Base-by-base conservation (phyloP, 805 yeast genomes). In the Yarrowia sp. region DNA sequence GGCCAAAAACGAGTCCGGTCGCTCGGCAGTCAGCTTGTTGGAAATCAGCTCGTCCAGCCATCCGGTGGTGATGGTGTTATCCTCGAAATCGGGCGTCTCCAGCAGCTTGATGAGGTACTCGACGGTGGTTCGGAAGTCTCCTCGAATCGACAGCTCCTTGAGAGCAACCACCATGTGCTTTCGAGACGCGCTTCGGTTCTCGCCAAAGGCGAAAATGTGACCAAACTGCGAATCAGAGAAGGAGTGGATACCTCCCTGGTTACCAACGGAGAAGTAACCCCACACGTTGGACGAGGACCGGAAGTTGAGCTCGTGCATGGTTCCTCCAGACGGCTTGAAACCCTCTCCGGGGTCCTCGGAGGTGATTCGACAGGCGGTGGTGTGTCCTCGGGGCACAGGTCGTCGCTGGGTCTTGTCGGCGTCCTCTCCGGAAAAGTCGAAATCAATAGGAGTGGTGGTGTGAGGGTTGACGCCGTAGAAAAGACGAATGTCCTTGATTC, bases 281-380 rank as follows among this genome's bases (percentile, higher is more conserved):
- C 99, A 95, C 58, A 96, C 99, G 72, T 95, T 93, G 9, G 98
- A 92, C 39, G 96, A 88, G 3, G 99, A 96, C 76, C 98, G 84
- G 83, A 95, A 93, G 76, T 95, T 96, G 76, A 95, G 85, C 77
- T 95, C 99, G 71, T 92, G 97, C 79, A 95, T 83, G 64, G 92
- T 86, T 80, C 99, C 99, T 74, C 97, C 96, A 44, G 97, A 90
- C 64, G 99, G 99, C 78, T 95, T 95, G 84, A 95, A 95, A 57
- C 99, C 99, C 80, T 93, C 98, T 74, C 96, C 96, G 57, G 99
- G 99, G 79, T 95, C 99, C 79, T 95, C 99, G 13, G 97, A 90
- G 39, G 99, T 95, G 77, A 95, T 95, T 82, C 99, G 92, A 80
- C 98, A 93, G 62, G 99, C 99, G 55, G 98, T 95, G 78, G 97